phyloP scores from a whole-genome alignment of 2,329 filamentous ascomycete genomes.

The Cladophialophora carrionii region DNA sequence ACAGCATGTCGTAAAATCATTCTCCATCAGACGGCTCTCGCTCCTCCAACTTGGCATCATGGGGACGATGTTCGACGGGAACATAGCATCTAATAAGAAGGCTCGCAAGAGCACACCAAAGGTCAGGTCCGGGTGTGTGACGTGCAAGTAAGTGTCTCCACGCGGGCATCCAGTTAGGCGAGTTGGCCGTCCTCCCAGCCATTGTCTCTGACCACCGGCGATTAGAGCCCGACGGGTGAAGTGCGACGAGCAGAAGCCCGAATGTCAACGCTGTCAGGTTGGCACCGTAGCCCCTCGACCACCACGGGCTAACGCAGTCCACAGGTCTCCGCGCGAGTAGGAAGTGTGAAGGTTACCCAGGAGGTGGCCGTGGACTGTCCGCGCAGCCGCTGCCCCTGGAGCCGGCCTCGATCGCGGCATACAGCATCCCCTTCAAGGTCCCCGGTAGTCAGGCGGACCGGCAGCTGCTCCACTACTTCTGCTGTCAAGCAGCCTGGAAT shows the following conservation, averaged over 20 bases:
- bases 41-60: not conserved
- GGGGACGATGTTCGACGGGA: not conserved
- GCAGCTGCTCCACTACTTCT: slow-evolving; percentile 58
- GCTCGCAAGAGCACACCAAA: slow-evolving; percentile 27
- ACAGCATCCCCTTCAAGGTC: slow-evolving; percentile 29
- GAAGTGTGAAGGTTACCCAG: slow-evolving; percentile 60
- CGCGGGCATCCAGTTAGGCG: not conserved
- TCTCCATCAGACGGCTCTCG: slow-evolving; percentile 1
- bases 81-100: not conserved
- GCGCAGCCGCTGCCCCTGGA: slow-evolving; percentile 41
- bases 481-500: slow-evolving; percentile 62
- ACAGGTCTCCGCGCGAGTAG: slow-evolving; percentile 56
- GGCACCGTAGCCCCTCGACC: not conserved
- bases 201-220: not conserved
- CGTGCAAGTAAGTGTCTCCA: slow-evolving; percentile 31
- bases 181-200: not conserved
- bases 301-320: not conserved
- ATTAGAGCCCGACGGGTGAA: slow-evolving; percentile 22
- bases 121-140: slow-evolving; percentile 29
- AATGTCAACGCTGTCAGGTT: slow-evolving; percentile 53
- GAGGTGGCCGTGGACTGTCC: not conserved
- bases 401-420: slow-evolving; percentile 18
- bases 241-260: slow-evolving; percentile 42
- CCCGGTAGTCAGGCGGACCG: slow-evolving; percentile 23
- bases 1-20: slow-evolving; percentile 3